phyloP scores from a whole-genome alignment of 2,329 filamentous ascomycete species.

The Chaetothyriales sp. region DNA sequence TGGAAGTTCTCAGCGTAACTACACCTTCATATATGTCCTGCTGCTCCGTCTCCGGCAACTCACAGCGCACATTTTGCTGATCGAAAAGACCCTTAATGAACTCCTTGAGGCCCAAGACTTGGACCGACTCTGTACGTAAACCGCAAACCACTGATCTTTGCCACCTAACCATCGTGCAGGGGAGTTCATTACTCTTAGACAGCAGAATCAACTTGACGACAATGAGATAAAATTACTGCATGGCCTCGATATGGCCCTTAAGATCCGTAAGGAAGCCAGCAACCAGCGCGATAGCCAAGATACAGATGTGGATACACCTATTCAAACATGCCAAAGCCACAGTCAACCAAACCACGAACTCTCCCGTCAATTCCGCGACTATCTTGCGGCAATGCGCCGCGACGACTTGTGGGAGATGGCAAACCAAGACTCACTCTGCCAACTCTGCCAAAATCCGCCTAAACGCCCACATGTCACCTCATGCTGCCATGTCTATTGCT shows the following conservation, averaged over 20 bases:
- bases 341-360: neutral
- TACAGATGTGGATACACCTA: neutral
- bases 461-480: conserved; percentile 32
- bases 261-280: conserved; percentile 21
- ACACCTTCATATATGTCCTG: conserved; percentile 33
- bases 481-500: conserved; percentile 46
- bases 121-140: conserved; percentile 27
- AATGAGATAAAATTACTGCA: conserved; percentile 19
- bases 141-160: neutral
- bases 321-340: neutral
- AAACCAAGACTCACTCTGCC: conserved; percentile 26
- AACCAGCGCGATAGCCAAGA: conserved; percentile 9
- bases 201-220: neutral
- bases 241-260: conserved; percentile 24
- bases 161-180: neutral
- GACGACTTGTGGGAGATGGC: conserved; percentile 24
- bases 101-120: conserved; percentile 35
- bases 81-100: conserved; percentile 33
- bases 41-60: conserved; percentile 40
- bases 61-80: conserved; percentile 35
- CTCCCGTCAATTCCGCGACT: neutral
- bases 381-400: neutral
- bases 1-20: conserved; percentile 18
- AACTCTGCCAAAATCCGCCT: conserved; percentile 29
- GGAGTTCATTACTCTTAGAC: neutral